phyloP scores from a whole-genome alignment of 1,284 basidiomycete genomes.

The Stereum hirsutum region DNA sequence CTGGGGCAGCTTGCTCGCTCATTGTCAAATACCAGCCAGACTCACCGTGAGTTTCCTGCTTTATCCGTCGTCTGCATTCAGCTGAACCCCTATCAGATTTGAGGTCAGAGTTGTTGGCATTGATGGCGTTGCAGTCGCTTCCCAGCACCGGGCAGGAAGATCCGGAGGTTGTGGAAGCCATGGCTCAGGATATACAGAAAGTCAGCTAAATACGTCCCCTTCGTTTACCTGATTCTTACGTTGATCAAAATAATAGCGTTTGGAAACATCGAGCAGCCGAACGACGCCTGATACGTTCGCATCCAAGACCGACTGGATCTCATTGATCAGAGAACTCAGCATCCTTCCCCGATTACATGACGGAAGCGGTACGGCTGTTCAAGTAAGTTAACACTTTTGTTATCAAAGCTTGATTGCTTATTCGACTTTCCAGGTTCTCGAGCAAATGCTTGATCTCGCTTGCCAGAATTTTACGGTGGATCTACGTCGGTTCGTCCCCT shows the following conservation, averaged over 20 bases:
- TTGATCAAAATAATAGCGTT: no score
- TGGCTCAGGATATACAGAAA: conserved; percentile 1
- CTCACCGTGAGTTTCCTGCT: no score
- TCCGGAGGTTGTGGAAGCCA: conserved; percentile 2
- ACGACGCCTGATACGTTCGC: neutral
- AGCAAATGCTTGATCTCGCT: conserved; percentile 25
- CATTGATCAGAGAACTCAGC: conserved; percentile 9
- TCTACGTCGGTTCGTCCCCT: conserved; percentile 35
- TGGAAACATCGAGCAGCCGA: no score
- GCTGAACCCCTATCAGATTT: no score
- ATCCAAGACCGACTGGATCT: conserved; percentile 3
- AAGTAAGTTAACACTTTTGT: neutral
- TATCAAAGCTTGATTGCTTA: neutral
- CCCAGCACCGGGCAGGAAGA: conserved; percentile 11
- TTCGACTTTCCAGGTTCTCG: conserved; percentile 4
- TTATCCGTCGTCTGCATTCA: no score
- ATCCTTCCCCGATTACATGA: conserved; percentile 4
- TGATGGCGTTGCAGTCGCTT: conserved; percentile 31
- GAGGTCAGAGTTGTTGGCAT: conserved; percentile 29
- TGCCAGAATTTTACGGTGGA: conserved; percentile 22
- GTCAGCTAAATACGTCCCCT: conserved; percentile 1
- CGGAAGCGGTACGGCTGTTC: neutral
- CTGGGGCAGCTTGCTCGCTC: no score
- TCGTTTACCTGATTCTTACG: neutral
- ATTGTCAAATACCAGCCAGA: no score